Percentiles rank a stretch among this genome's conserved stretches.
These are phyloP conservation scores for Aspergillus pseudoviridinutans DNA, from an alignment of 2,329 filamentous ascomycete genomes.

Conservation along the genomic window DNA sequence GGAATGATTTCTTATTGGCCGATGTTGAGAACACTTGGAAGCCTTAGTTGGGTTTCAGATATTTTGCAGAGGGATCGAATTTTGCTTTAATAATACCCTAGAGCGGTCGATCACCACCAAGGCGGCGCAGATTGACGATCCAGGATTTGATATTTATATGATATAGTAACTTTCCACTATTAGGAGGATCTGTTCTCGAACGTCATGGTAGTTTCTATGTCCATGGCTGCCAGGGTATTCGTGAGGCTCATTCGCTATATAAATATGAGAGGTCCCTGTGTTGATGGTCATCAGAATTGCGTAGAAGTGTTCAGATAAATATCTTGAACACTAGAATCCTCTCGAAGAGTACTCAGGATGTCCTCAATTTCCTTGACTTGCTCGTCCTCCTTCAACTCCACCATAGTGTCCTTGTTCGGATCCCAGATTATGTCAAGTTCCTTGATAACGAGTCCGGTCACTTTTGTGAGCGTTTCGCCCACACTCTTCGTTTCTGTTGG, in stretches of 20 bases:
- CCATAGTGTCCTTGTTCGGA: slow-evolving; percentile 73
- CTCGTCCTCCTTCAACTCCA: slow-evolving; percentile 56
- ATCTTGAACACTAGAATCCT: slow-evolving; percentile 69
- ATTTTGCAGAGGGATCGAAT: not conserved
- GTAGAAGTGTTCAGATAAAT: slow-evolving; percentile 66
- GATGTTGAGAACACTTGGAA: not conserved
- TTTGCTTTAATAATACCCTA: not conserved
- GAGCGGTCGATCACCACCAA: not conserved
- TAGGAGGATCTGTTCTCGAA: too few species aligned
- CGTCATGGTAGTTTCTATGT: not conserved
- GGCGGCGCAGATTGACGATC: not conserved
- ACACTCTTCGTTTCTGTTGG: slow-evolving; percentile 62
- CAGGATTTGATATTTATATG: not conserved
- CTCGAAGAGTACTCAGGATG: slow-evolving; percentile 54
- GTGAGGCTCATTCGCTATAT: not conserved
- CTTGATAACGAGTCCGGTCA: slow-evolving; percentile 63
- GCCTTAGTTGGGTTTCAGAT: not conserved
- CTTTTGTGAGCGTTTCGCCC: slow-evolving; percentile 59
- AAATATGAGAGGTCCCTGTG: not conserved
- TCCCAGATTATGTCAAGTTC: slow-evolving; percentile 81
- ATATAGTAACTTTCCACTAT: not conserved
- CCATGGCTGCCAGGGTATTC: not conserved
- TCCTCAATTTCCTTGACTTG: slow-evolving; percentile 55
- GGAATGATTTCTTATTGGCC: slow-evolving; percentile 15
- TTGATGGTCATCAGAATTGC: slow-evolving; percentile 18